Evolutionary conservation across 176 grass and related monocot genomes (phyloP).

Genomic region (Carex scoparia): DNA sequence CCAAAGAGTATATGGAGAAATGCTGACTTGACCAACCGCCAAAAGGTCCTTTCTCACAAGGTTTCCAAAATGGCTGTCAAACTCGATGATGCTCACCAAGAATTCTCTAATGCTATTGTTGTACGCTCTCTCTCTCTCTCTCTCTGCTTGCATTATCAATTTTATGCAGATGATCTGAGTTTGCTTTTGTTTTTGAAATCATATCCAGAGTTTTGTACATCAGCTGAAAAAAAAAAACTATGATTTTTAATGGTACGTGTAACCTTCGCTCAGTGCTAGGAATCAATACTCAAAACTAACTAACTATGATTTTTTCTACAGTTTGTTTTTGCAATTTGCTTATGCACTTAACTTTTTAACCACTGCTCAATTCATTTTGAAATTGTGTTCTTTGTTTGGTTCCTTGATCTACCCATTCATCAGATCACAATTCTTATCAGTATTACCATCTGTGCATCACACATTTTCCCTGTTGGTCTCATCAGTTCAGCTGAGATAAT

Average conservation of each 20-base stretch:
- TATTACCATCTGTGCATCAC: neutral
- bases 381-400: neutral
- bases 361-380: neutral
- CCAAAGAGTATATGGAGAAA: conserved; percentile 95
- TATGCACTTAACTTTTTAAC: neutral
- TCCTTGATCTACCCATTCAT: neutral
- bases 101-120: conserved; percentile 98
- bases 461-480: neutral
- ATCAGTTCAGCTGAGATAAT: neutral
- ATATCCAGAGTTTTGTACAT: neutral
- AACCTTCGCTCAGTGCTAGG: neutral
- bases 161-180: neutral
- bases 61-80: conserved; percentile 96
- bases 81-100: conserved; percentile 94
- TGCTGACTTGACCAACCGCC: conserved; percentile 81
- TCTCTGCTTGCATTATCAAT: neutral
- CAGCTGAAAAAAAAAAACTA: neutral
- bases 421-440: neutral
- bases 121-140: conserved; percentile 35
- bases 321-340: neutral
- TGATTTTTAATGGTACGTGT: neutral
- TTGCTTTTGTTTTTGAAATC: neutral
- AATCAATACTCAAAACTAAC: neutral
- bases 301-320: too few relatives aligned
- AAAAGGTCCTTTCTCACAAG: conserved; percentile 85